Evolutionary conservation across 2,329 filamentous ascomycete genomes (phyloP), one percentile per base, ranked within the genome.

Genomic region (Aspergillus pseudotamarii): DNA sequence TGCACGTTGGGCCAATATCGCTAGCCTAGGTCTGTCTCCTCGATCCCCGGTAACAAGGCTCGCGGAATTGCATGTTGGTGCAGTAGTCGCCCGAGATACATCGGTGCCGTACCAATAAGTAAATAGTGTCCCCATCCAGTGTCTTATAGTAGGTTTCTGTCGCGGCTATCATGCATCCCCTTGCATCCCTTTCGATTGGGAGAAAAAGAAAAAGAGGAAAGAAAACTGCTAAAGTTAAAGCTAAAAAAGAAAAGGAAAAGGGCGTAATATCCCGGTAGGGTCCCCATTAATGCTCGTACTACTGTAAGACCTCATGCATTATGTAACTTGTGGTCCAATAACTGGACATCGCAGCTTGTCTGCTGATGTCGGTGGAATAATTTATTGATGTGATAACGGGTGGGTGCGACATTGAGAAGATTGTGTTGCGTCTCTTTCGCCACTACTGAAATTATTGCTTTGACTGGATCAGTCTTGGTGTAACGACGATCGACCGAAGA

Each of bases 1-100:
- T 66, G 67, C 67, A 69, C 61, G 66, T 68, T 68, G 66, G 64
- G 59, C 65, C 64, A 68, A 68, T 65, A 58, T 64, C 63, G 60
- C 61, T 58, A 68, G 66, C 58, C 65, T 66, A 62, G 61, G 63
- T 60, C 64, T 68, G 61, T 67, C 65, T 67, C 57, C 66, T 67
- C 60, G 63, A 38, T 51, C 58, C 26, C 61, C 53, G 54, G 56
- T 55, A 62, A 58, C 48, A 51, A 51, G 57, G 60, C 51, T 67
- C 65, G 62, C 60, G 60, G 64, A 66, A 67, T 38, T 38, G 51
- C 51, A 55, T 38, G 61, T 61, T 62, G 66, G 26, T 67, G 68
- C 66, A 68, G 65, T 64, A 69, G 61, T 63, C 60, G 64, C 57
- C 63, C 62, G 62, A 63, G 61, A 57, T 57, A 59, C 59, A 66